phyloP scores from a whole-genome alignment of 495 filamentous ascomycete genomes.

The Coniosporium apollinis region DNA sequence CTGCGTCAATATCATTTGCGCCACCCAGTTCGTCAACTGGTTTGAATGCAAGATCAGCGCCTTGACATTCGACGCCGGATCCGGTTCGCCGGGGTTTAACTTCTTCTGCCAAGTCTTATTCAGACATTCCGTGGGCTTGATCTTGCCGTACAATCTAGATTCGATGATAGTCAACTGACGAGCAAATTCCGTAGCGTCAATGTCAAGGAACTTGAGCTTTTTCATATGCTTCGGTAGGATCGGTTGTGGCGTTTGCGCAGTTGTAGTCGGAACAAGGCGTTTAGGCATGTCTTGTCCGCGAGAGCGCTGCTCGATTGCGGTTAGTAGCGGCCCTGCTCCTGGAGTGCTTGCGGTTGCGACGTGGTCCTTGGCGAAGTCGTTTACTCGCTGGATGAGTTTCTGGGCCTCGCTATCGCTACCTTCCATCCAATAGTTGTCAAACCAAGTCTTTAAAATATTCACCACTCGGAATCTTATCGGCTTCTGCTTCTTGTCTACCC shows the following conservation, averaged over 20 bases:
- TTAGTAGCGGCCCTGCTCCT: conserved; percentile 62
- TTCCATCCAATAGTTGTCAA: conserved; percentile 98
- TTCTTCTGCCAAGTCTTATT: conserved; percentile 99
- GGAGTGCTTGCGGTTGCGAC: conserved; percentile 86
- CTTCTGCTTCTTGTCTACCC: conserved; percentile 89
- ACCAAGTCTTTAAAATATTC: conserved; percentile 95
- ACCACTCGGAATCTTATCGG: conserved; percentile 89
- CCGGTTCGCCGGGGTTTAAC: conserved; percentile 59
- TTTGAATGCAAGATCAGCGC: conserved; percentile 94
- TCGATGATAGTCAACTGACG: conserved; percentile 95
- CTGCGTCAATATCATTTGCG: conserved; percentile 97
- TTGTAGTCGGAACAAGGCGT: conserved; percentile 67
- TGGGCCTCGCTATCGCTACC: conserved; percentile 65
- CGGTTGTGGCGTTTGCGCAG: conserved; percentile 53
- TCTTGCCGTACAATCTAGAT: conserved; percentile 83
- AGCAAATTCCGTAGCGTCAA: conserved; percentile 89
- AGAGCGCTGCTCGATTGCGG: conserved; percentile 71
- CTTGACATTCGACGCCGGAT: conserved; percentile 89
- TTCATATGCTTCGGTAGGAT: conserved; percentile 99
- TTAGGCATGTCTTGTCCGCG: conserved; percentile 81
- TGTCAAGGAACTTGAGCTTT: conserved; percentile 97
- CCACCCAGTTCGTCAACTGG: conserved; percentile 97
- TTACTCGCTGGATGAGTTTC: conserved; percentile 71
- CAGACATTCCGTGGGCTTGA: conserved; percentile 85
- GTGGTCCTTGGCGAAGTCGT: conserved; percentile 78